A percentile compares a stretch with the other conserved stretches of the same genome.
Conservation (phyloP, 148 eudicot species). For the Rheum nobile region DNA sequence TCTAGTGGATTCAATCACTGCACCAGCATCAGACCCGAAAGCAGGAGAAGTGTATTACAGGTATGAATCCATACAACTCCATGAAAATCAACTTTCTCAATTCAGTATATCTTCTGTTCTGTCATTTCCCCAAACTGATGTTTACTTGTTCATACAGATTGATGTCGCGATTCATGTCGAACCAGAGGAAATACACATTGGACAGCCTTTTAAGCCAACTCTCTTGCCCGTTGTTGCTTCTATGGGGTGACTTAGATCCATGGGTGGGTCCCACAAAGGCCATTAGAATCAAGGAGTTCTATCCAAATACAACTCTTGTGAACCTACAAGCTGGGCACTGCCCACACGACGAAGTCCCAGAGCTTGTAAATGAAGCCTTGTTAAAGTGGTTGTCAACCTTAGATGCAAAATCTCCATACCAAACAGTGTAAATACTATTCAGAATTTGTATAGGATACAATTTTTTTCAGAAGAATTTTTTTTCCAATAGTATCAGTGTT, state of each 20-base stretch:
- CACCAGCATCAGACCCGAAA: slow-evolving; percentile 89
- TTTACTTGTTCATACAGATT: slow-evolving; percentile 39
- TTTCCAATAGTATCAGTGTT: background rate
- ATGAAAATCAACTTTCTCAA: background rate
- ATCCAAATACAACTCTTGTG: slow-evolving; percentile 62
- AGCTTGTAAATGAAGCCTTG: slow-evolving; percentile 68
- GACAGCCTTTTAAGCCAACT: slow-evolving; percentile 72
- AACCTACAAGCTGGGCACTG: slow-evolving; percentile 96
- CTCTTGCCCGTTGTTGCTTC: slow-evolving; percentile 68
- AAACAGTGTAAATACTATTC: slow-evolving; percentile 17
- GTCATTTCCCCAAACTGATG: background rate
- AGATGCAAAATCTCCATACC: slow-evolving; percentile 24
- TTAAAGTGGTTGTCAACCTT: slow-evolving; percentile 76
- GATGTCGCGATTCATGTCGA: slow-evolving; percentile 75
- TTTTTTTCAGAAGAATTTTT: background rate
- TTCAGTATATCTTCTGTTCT: background rate
- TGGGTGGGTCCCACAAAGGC: slow-evolving; percentile 98
- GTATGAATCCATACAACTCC: slow-evolving; percentile 23
- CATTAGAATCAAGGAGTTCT: slow-evolving; percentile 71
- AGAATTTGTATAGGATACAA: background rate
- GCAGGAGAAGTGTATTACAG: slow-evolving; percentile 97
- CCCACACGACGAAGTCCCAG: slow-evolving; percentile 98
- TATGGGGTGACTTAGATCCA: slow-evolving; percentile 97
- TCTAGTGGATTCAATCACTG: slow-evolving; percentile 76
- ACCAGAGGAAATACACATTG: slow-evolving; percentile 83